Evolutionary conservation across 768 basidiomycete genomes (phyloP).

Genomic region (Tylopilus plumbeoviolaceoides): DNA sequence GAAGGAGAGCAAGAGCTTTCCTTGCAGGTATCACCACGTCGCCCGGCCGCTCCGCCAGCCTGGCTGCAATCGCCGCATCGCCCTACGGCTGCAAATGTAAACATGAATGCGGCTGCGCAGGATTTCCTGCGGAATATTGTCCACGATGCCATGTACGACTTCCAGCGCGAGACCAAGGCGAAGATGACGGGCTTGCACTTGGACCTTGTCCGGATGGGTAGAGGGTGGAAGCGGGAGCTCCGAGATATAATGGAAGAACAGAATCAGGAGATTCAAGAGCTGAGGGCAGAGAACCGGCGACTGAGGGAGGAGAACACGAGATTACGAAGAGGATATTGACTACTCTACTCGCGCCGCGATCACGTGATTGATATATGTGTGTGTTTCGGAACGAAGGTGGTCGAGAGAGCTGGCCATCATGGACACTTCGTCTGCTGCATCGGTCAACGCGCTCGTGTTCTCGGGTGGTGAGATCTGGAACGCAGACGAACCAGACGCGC

Average conservation of each 20-base stretch:
- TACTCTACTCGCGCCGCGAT: too few relatives aligned
- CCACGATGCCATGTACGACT: conserved; percentile 70
- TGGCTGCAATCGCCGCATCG: conserved; percentile 41
- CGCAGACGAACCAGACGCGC: conserved; percentile 15
- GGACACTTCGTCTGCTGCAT: conserved; percentile 10
- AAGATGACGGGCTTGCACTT: conserved; percentile 74
- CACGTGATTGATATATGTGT: conserved; percentile 10
- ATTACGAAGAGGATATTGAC: conserved; percentile 43
- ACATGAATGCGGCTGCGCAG: conserved; percentile 37
- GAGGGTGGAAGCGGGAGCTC: conserved; percentile 64
- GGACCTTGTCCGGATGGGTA: conserved; percentile 67
- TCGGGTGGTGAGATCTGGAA: conserved; percentile 24
- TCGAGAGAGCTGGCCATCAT: too few relatives aligned
- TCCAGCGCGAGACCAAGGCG: conserved; percentile 62
- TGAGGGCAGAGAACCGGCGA: conserved; percentile 45
- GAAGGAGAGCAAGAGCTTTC: conserved; percentile 35
- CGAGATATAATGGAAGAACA: conserved; percentile 58
- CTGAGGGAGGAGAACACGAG: conserved; percentile 66
- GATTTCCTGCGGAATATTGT: conserved; percentile 63
- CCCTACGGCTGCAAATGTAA: conserved; percentile 21
- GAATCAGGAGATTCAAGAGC: conserved; percentile 48
- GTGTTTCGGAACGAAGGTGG: too few relatives aligned
- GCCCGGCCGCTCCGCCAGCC: conserved; percentile 33
- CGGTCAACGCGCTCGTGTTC: conserved; percentile 28
- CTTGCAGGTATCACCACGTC: conserved; percentile 58